These are phyloP conservation scores for Fusarium staphyleae DNA, from an alignment of 2,329 filamentous ascomycete genomes.

Conservation along the genomic window DNA sequence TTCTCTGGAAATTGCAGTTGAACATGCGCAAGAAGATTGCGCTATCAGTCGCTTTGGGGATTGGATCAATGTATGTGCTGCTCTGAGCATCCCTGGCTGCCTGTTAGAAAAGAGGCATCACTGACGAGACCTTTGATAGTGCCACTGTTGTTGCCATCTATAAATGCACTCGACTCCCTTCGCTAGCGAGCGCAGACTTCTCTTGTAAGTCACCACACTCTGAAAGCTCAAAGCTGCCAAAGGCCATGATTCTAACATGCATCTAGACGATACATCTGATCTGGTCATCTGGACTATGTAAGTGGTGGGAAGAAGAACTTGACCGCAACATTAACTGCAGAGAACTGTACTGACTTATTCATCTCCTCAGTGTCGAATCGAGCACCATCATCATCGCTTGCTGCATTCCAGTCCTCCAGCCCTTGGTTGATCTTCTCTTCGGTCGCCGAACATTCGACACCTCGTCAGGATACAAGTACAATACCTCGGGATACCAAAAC, in stretches of 20 bases:
- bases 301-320: constrained; percentile 3
- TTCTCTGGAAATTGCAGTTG: constrained; percentile 49
- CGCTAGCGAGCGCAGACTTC: constrained; percentile 37
- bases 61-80: constrained; percentile 48
- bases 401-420: constrained; percentile 47
- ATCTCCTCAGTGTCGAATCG: constrained; percentile 42
- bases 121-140: constrained; percentile 5
- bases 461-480: constrained; percentile 25
- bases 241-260: neutral
- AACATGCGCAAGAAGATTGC: constrained; percentile 51
- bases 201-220: constrained; percentile 22
- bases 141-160: constrained; percentile 42
- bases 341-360: neutral
- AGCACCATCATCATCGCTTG: constrained; percentile 47
- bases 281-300: constrained; percentile 56
- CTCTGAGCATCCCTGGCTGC: neutral
- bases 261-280: constrained; percentile 46
- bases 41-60: constrained; percentile 47
- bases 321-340: no score
- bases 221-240: fast-evolving
- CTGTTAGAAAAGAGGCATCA: neutral
- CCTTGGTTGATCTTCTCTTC: constrained; percentile 41
- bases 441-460: constrained; percentile 29
- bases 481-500: constrained; percentile 15
- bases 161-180: constrained; percentile 48